Evolutionary conservation across 352 stramenopile genomes (phyloP).

Genomic region (Globisporangium cystogenes): DNA sequence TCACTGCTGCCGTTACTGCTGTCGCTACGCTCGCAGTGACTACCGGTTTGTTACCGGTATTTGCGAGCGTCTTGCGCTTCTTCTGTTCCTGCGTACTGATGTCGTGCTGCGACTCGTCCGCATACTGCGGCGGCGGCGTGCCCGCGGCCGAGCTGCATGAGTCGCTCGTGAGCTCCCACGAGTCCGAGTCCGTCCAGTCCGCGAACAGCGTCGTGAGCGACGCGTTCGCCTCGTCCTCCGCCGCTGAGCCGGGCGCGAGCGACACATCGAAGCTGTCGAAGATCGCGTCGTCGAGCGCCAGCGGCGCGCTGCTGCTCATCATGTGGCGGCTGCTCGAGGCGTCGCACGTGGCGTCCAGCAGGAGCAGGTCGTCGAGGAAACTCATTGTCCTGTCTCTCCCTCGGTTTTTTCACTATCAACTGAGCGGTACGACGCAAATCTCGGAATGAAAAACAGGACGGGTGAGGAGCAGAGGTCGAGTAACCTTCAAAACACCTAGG

Average conservation of each 20-base stretch:
- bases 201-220: conserved; percentile 6
- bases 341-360: background rate
- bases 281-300: conserved; percentile 4
- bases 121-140: background rate
- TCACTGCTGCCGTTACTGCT: background rate
- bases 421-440: background rate
- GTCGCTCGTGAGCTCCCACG: conserved; percentile 1
- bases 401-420: background rate
- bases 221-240: conserved; percentile 1
- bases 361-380: background rate
- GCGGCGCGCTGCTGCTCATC: background rate
- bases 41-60: background rate
- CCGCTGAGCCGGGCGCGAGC: background rate
- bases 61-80: background rate
- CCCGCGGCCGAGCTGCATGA: background rate
- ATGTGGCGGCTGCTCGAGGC: too few relatives aligned
- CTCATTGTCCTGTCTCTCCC: background rate
- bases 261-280: conserved; percentile 5
- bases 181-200: conserved; percentile 1
- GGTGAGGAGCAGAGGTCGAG: background rate
- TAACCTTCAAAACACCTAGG: background rate
- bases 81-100: background rate
- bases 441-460: background rate
- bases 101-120: background rate
- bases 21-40: background rate